Conservation (phyloP, 371 early-diverging fungal species). For the Actinomucor elegans region DNA sequence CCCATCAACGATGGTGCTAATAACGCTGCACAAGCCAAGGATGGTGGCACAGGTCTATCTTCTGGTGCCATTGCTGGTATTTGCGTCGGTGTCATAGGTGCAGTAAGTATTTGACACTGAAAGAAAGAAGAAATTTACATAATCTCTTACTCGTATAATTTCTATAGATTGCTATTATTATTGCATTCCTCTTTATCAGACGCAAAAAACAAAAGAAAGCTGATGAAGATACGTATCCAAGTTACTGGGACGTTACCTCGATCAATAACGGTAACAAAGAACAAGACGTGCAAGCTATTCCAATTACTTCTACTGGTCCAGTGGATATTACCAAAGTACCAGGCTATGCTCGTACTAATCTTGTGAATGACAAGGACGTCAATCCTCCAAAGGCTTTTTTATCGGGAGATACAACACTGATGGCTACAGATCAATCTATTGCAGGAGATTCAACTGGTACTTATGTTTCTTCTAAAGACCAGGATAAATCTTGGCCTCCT, state of each 20-base stretch:
- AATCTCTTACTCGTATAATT: not conserved
- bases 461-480: not conserved
- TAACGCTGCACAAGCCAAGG: not conserved
- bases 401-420: not conserved
- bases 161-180: not conserved
- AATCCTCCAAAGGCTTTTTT: not conserved
- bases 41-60: not conserved
- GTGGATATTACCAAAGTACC: not conserved
- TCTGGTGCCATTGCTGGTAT: conserved; percentile 14
- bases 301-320: conserved; percentile 2
- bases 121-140: not conserved
- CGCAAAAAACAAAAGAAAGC: not conserved
- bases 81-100: conserved; percentile 3
- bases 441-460: not conserved
- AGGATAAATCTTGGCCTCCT: not conserved
- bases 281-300: not conserved
- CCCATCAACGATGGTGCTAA: not conserved
- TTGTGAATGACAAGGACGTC: conserved; percentile 2
- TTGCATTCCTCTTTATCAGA: not conserved
- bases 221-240: not conserved
- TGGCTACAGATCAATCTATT: not conserved
- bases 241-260: conserved; percentile 14
- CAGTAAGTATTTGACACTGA: not conserved
- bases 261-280: not conserved
- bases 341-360: conserved; percentile 3